Percentiles rank a stretch among this genome's conserved stretches.
Evolutionary conservation across 495 filamentous ascomycete species (phyloP).

Genomic region (Annulohypoxylon stygium): DNA sequence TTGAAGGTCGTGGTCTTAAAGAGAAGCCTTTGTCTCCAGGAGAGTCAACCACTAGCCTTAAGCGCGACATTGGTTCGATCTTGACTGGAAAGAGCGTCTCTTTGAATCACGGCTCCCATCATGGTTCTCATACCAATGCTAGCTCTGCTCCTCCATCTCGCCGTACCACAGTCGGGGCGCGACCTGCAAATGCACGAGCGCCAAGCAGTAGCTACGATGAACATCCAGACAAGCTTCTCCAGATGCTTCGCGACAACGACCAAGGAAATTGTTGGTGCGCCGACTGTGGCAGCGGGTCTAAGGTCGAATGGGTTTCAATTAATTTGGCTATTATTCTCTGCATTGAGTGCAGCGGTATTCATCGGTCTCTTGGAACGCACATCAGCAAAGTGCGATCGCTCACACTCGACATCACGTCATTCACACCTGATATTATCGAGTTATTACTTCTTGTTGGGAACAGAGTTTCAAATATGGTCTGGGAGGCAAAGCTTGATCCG

Average conservation of each 20-base stretch:
- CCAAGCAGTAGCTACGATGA: conserved; percentile 82
- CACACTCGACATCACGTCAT: conserved; percentile 93
- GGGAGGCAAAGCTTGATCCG: conserved; percentile 87
- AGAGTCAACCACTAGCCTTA: conserved; percentile 68
- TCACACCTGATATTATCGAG: conserved; percentile 95
- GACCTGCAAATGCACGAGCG: conserved; percentile 77
- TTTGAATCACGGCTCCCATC: conserved; percentile 68
- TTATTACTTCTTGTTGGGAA: conserved; percentile 95
- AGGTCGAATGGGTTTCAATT: conserved; percentile 98
- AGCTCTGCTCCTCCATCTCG: conserved; percentile 74
- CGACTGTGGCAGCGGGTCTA: conserved; percentile 90
- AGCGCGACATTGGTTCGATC: conserved; percentile 89
- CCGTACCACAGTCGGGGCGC: conserved; percentile 87
- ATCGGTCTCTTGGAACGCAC: conserved; percentile 95
- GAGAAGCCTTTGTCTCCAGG: conserved; percentile 62
- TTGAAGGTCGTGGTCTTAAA: conserved; percentile 79
- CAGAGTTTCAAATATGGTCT: conserved; percentile 94
- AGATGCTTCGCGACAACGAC: conserved; percentile 88
- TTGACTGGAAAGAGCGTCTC: conserved; percentile 94
- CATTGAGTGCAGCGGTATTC: conserved; percentile 98
- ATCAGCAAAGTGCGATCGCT: conserved; percentile 97
- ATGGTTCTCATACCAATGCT: conserved; percentile 57
- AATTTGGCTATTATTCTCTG: conserved; percentile 96
- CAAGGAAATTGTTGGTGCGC: conserved; percentile 95
- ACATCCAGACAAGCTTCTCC: conserved; percentile 80